Base-by-base conservation (phyloP, 2,329 filamentous ascomycete species). In the Epichloe baconii region DNA sequence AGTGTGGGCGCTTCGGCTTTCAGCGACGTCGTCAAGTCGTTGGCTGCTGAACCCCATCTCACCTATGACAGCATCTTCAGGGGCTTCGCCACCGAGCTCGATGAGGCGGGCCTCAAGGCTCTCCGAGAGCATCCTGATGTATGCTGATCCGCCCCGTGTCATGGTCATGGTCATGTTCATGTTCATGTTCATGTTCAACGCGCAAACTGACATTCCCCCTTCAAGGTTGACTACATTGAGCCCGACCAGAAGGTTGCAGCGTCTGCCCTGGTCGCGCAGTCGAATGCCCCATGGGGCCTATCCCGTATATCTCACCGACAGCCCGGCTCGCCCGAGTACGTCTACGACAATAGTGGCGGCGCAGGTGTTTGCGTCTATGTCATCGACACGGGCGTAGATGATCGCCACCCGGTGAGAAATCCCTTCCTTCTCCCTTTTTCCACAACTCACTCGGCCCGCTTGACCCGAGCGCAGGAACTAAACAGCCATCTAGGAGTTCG, bases 351-450 rank as follows among this genome's bases (percentile, higher is more conserved):
- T 2, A 60, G 55, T 14, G 65, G 64, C 0, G 69, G 66, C 35
- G 52, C 56, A 42, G 67, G 63, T 12, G 64, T 64, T 5, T 71
- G 64, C 34, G 66, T 63, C 19, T 73, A 73, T 54, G 63, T 73
- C 23, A 64, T 73, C 40, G 71, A 73, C 57, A 67, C 68, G 7
- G 70, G 71, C 10, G 66, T 71, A 49, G 58, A 56, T 38, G 37
- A 54, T 4, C 54, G 56, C 5, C 68, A 70, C 54, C 53, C 57
- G 14, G 67, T 61, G 65, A 40, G 67, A 64, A 12, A 23, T 17
- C 2, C 17, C 5, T 8, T 4, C 5, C 15, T 10, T 17, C 0
- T 14, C 5, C 12, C 3, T 21, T 37, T 17, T 8, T 8, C 10
- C 14, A 12, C 5, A 17, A 15, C n/a, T 6, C 44, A 8, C 26